Evolutionary conservation across 2,329 filamentous ascomycete genomes (phyloP).

Genomic region (Fonsecaea monophora): DNA sequence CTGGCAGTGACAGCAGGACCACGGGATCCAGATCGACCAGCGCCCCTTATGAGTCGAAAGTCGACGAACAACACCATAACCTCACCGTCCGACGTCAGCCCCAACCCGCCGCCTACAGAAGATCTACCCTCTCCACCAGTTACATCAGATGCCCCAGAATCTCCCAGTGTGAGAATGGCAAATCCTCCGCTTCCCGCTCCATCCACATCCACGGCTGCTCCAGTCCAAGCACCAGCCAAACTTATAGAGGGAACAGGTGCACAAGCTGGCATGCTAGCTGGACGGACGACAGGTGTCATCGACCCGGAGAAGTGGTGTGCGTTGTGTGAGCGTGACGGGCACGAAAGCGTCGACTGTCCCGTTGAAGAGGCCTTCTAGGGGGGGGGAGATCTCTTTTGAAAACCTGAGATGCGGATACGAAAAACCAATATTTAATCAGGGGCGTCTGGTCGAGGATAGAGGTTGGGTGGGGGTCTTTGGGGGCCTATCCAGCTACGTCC

Average conservation of each 20-base stretch:
- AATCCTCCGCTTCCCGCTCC: constrained; percentile 26
- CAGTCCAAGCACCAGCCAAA: constrained; percentile 25
- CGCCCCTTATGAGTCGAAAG: constrained; percentile 36
- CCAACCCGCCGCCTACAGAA: constrained; percentile 17
- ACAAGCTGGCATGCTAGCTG: constrained; percentile 67
- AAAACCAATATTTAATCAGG: background rate
- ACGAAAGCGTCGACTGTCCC: constrained; percentile 93
- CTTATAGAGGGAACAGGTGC: constrained; percentile 52
- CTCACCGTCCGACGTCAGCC: constrained; percentile 3
- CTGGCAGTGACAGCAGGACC: background rate
- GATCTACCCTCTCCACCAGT: constrained; percentile 21
- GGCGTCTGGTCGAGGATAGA: background rate
- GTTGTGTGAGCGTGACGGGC: constrained; percentile 92
- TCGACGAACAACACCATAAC: constrained; percentile 22
- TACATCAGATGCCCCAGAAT: background rate
- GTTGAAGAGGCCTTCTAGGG: constrained; percentile 70
- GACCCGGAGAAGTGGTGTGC: constrained; percentile 96
- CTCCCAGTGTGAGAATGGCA: background rate
- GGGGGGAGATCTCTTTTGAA: constrained; percentile 11
- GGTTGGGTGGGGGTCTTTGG: too few species aligned
- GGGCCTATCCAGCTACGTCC: too few species aligned
- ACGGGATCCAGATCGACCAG: constrained; percentile 30
- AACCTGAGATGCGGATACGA: background rate
- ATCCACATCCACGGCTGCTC: constrained; percentile 26
- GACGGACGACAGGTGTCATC: constrained; percentile 77